Evolutionary conservation across 2,329 filamentous ascomycete species (phyloP).

Genomic region (Venturia oleaginea): DNA sequence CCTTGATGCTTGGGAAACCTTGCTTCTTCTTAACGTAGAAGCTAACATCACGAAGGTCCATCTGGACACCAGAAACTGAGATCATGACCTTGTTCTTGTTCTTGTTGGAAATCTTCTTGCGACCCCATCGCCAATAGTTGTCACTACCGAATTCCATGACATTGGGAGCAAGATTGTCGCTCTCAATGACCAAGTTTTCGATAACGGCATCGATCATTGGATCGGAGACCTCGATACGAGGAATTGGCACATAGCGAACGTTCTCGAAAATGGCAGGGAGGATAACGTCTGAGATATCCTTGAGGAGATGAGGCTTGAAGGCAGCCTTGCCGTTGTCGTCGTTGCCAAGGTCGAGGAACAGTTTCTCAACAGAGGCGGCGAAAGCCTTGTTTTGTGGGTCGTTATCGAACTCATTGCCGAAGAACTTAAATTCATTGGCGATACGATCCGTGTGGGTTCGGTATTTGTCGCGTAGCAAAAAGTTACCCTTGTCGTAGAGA

Average conservation of each 20-base stretch:
- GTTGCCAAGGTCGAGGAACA: slow-evolving; percentile 85
- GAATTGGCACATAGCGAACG: slow-evolving; percentile 82
- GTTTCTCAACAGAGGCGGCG: slow-evolving; percentile 62
- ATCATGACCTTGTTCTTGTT: slow-evolving; percentile 79
- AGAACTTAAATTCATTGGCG: slow-evolving; percentile 81
- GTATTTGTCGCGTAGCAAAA: slow-evolving; percentile 83
- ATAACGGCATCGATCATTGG: slow-evolving; percentile 76
- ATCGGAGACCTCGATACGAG: slow-evolving; percentile 88
- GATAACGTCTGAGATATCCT: slow-evolving; percentile 81
- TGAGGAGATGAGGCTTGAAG: slow-evolving; percentile 90
- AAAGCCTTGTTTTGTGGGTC: slow-evolving; percentile 83
- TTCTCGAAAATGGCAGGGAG: slow-evolving; percentile 75
- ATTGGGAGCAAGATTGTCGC: slow-evolving; percentile 94
- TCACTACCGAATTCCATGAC: slow-evolving; percentile 79
- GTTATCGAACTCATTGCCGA: slow-evolving; percentile 79
- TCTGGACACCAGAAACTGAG: slow-evolving; percentile 81
- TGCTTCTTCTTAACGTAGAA: slow-evolving; percentile 94
- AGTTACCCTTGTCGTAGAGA: slow-evolving; percentile 77
- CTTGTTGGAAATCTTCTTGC: slow-evolving; percentile 75
- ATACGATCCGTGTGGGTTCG: slow-evolving; percentile 76
- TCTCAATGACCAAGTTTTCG: slow-evolving; percentile 91
- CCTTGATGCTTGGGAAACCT: slow-evolving; percentile 80
- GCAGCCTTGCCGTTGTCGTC: slow-evolving; percentile 72
- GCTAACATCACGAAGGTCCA: slow-evolving; percentile 78
- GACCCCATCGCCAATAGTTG: slow-evolving; percentile 91